Base-by-base conservation (phyloP, 768 basidiomycete genomes). In the Steccherinum ochraceum region DNA sequence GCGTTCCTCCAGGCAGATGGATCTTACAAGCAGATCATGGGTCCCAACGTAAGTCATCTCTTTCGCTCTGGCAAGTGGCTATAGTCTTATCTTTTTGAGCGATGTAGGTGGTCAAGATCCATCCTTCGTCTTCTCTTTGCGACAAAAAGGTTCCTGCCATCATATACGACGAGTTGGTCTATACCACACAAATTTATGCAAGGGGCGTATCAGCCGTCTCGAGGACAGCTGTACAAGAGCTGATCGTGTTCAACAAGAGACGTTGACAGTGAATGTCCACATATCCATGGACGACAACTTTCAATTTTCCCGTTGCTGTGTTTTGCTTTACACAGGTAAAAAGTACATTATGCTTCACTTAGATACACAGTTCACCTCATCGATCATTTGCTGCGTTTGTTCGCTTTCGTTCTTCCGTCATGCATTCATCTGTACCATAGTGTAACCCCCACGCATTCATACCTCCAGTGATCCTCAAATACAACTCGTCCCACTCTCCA, bases 151-250 rank as follows among this genome's bases (percentile, higher is more conserved):
- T 84, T 0, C 83, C 84, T 0, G 91, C 86, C 4, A 92, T 99
- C 55, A 77, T 99, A 30, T 99, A 89, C 63, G 87, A 95, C 64
- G 96, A 99, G 62, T 69, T 99, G 62, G 95, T 96, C 54, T 83
- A 84, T 60, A 93, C 91, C 13, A 87, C 78, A 52, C 82, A 84
- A 50, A 83, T 90, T 39, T 98, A 94, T 59, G 94, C 93, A 2
- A 83, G 94, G 2, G 88, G 86, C n/a, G 94, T 95, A 11, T 94
- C 93, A 0, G 72, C 80, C 1, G 80, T 97, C 35, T 81, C 85
- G 3, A 84, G 84, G 56, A 64, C 69, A 19, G 84, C 71, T 57
- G 66, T 80, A 40, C 56, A 62, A 2, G 61, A 61, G 30, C 52
- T 62, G 1, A 52, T 61, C 0, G 54, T 64, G n/a, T 49, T 59